Evolutionary conservation across 495 filamentous ascomycete genomes (phyloP).

Genomic region (Tuber magnatum): DNA sequence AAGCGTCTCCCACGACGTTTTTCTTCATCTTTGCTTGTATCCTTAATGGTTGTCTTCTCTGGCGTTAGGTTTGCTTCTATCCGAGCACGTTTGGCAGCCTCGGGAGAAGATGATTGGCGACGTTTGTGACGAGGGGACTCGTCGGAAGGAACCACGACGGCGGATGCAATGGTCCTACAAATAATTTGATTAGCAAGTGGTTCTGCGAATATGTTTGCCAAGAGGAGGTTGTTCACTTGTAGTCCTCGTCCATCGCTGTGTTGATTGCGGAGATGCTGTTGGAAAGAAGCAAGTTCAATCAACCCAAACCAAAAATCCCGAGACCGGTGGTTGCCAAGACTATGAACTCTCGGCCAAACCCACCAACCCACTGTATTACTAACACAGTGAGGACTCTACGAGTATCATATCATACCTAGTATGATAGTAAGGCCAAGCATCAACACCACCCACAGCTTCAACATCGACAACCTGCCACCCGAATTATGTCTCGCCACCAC

Average conservation of each 20-base stretch:
- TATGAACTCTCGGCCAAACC: conserved; percentile 20
- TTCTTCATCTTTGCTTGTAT: conserved; percentile 57
- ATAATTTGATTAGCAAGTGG: conserved; percentile 2
- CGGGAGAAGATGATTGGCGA: conserved; percentile 51
- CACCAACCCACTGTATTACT: conserved; percentile 10
- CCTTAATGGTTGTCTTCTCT: conserved; percentile 42
- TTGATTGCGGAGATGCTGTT: conserved; percentile 18
- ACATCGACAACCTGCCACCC: background rate
- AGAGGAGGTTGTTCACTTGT: conserved; percentile 36
- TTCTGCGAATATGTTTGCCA: background rate
- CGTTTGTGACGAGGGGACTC: conserved; percentile 48
- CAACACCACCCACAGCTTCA: conserved; percentile 5
- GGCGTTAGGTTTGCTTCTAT: conserved; percentile 40
- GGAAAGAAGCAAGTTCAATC: conserved; percentile 21
- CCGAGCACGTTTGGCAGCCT: conserved; percentile 53
- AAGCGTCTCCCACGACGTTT: conserved; percentile 79
- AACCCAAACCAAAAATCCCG: conserved; percentile 11
- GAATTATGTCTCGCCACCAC: conserved; percentile 67
- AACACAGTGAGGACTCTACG: conserved; percentile 10
- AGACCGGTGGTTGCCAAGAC: conserved; percentile 6
- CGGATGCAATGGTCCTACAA: conserved; percentile 55
- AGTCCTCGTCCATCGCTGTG: conserved; percentile 29
- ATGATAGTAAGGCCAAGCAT: conserved; percentile 16
- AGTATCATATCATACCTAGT: too few species aligned
- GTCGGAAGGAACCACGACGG: conserved; percentile 56